Conservation (phyloP, 75 land plant genomes). For the Pinus taeda region DNA sequence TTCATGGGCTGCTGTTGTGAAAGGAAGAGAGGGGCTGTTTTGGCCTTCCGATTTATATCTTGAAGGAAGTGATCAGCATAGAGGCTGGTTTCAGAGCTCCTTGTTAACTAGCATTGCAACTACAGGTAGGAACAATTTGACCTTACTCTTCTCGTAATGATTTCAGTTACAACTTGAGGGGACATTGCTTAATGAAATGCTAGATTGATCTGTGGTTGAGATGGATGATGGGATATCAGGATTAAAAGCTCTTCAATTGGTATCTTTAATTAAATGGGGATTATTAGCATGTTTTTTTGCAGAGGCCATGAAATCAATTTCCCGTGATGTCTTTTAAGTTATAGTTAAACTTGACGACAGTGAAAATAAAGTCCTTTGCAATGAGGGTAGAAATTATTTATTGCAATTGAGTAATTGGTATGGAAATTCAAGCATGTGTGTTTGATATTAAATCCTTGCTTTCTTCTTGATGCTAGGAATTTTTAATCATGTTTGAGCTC, state of each 20-base stretch:
- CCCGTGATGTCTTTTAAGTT: not conserved
- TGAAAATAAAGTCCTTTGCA: not conserved
- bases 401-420: no score
- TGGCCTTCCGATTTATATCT: conserved; percentile 95
- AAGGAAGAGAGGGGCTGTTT: conserved; percentile 56
- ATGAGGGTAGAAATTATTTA: no score
- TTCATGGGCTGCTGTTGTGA: conserved; percentile 98
- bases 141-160: not conserved
- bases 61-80: conserved; percentile 98
- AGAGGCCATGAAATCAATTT: not conserved
- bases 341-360: not conserved
- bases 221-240: not conserved
- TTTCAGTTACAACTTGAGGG: not conserved
- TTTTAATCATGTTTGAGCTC: no score
- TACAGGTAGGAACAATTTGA: conserved; percentile 47
- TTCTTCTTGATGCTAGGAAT: no score
- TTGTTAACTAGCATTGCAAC: conserved; percentile 92
- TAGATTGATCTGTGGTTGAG: not conserved
- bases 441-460: no score
- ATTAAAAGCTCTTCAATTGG: not conserved
- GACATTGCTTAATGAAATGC: not conserved
- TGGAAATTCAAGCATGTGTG: no score
- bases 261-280: not conserved
- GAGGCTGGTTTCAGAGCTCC: conserved; percentile 99
- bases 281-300: not conserved